phyloP scores from a whole-genome alignment of 2,329 filamentous ascomycete genomes.

The Sporothrix sp. region DNA sequence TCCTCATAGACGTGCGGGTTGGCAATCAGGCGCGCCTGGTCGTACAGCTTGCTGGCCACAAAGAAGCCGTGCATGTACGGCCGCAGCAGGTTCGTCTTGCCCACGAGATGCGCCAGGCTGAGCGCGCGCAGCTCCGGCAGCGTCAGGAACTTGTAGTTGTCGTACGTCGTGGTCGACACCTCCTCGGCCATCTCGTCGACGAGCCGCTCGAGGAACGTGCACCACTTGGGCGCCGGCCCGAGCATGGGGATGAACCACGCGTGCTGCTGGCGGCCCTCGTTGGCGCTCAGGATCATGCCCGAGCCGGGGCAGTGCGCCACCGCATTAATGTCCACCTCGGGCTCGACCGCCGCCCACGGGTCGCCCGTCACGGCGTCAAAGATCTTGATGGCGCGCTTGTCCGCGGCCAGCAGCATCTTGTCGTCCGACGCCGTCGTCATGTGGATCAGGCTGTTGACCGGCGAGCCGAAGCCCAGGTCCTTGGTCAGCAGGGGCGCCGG shows the following conservation, averaged over 20 bases:
- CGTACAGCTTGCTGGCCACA: conserved; percentile 87
- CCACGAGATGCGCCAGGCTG: conserved; percentile 79
- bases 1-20: conserved; percentile 94
- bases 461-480: conserved; percentile 90
- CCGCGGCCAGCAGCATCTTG: conserved; percentile 81
- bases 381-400: conserved; percentile 94
- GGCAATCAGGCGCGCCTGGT: conserved; percentile 83
- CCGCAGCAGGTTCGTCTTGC: conserved; percentile 77
- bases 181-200: conserved; percentile 98
- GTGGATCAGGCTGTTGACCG: conserved; percentile 74
- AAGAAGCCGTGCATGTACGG: conserved; percentile 99
- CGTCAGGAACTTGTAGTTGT: conserved; percentile 98
- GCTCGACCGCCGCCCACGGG: conserved; percentile 93
- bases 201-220: conserved; percentile 90
- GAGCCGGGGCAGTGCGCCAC: conserved; percentile 87
- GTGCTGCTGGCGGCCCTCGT: conserved; percentile 92
- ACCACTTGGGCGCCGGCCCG: conserved; percentile 90
- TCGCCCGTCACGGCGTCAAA: conserved; percentile 78
- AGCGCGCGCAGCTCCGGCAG: conserved; percentile 74
- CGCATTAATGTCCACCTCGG: conserved; percentile 86
- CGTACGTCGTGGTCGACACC: conserved; percentile 71
- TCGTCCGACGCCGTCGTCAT: conserved; percentile 63
- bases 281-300: conserved; percentile 93
- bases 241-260: conserved; percentile 41
- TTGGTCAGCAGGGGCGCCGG: conserved; percentile 79